Base-by-base conservation (phyloP, 108 stramenopile genomes). In the Conticribra guillardii region DNA sequence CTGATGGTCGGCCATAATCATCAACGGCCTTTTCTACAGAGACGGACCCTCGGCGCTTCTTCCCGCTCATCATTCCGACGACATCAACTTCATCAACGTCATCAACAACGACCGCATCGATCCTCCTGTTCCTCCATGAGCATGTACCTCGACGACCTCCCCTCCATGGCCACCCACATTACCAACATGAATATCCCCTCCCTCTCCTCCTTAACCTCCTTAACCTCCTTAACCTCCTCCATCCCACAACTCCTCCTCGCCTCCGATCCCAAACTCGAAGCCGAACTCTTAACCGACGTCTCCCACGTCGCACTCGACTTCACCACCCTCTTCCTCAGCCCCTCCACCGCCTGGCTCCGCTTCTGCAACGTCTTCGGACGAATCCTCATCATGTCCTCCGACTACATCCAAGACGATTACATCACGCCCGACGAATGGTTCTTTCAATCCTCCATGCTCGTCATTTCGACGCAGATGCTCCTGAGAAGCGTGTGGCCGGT, bases 241-340 rank as follows among this genome's bases (percentile, higher is more conserved):
- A 9, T 11, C 37, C 37, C 5, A 41, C 5, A 9, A 41, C 51
- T 41, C 18, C 32, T 46, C 32, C 27, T 77, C 27, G 33, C 67
- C 19, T 50, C 78, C 31, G 79, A 80, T 45, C 75, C 74, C 1
- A 41, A 66, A 47, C 45, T 81, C 3, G 76, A 81, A 49, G 70
- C 75, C 16, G 75, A 81, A 31, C n/a, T 81, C 3, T 22, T 81
- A 11, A 66, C 22, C 26, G 80, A 81, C 48, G 71, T 66, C 7
- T 81, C 80, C 11, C 80, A 81, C 71, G 58, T 81, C 14, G 80
- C 80, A 24, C 63, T 81, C 22, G 80, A 81, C 48, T 60, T 76
- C 41, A 46, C 71, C 1, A 72, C 74, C 4, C 61, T 77, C 49
- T 31, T 81, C 26, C 64, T 49, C 37, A 69, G 8, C 8, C 5